Conservation (phyloP, 129 eudicot genomes). For the Centella asiatica region DNA sequence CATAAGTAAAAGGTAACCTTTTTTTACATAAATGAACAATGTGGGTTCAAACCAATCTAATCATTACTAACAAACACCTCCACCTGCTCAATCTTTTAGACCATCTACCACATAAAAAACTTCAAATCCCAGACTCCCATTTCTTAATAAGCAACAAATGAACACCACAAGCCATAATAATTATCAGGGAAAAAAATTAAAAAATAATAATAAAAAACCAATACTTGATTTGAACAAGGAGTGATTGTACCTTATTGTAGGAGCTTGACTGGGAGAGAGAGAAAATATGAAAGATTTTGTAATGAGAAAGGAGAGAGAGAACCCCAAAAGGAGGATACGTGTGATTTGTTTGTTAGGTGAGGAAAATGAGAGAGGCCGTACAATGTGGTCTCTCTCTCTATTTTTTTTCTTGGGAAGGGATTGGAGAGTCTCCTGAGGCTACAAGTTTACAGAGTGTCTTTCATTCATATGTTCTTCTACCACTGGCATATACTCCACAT, state of each 20-base stretch:
- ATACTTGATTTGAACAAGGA: background rate
- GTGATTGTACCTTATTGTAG: slow-evolving; percentile 15
- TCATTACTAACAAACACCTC: background rate
- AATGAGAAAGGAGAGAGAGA: background rate
- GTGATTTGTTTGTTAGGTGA: slow-evolving; percentile 8
- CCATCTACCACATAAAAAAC: background rate
- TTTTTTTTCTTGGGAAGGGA: background rate
- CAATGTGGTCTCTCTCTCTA: background rate
- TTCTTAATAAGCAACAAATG: background rate
- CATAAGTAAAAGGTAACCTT: background rate
- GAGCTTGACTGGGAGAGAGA: slow-evolving; percentile 3
- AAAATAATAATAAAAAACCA: too few relatives aligned
- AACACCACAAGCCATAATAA: background rate
- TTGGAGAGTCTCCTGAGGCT: background rate
- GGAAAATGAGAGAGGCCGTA: background rate
- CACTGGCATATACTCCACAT: background rate
- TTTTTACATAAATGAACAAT: slow-evolving; percentile 3
- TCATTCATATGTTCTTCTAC: too few relatives aligned
- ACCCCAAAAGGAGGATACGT: background rate
- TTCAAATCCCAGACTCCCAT: slow-evolving; percentile 6
- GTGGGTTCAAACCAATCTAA: background rate
- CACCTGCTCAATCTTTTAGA: background rate
- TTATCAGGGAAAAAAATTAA: background rate
- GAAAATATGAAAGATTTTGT: too few relatives aligned
- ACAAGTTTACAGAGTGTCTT: background rate